Evolutionary conservation across 306 rosid species (phyloP).

Genomic region (Coriaria nepalensis): DNA sequence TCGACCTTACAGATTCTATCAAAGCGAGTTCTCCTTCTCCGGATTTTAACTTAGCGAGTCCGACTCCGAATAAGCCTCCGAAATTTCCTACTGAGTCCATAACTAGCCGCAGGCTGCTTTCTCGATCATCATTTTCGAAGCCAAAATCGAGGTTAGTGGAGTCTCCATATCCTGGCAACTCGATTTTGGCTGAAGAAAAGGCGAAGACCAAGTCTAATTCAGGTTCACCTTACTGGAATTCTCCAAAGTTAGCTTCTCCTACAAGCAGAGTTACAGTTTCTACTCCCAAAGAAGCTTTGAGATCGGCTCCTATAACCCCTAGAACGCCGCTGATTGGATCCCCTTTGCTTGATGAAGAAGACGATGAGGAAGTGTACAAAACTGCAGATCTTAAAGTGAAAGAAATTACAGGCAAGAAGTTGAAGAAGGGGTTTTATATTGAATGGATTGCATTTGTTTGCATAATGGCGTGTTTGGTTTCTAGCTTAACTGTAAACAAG

Average conservation of each 20-base stretch:
- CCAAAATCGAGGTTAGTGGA: constrained; percentile 61
- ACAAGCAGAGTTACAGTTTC: constrained; percentile 8
- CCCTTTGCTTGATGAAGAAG: constrained; percentile 36
- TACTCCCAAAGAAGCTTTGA: constrained; percentile 18
- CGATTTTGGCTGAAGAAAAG: constrained; percentile 18
- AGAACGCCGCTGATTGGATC: constrained; percentile 37
- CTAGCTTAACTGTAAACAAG: constrained; percentile 23
- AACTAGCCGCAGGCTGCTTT: constrained; percentile 16
- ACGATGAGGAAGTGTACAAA: constrained; percentile 55
- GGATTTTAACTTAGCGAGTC: constrained; percentile 11
- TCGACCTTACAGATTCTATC: constrained; percentile 24
- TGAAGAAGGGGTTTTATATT: constrained; percentile 13
- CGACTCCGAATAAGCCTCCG: constrained; percentile 21
- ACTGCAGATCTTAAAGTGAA: constrained; percentile 45
- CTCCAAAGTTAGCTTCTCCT: constrained; percentile 27
- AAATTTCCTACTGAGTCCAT: constrained; percentile 18
- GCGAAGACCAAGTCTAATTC: constrained; percentile 8
- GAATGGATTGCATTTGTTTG: constrained; percentile 43
- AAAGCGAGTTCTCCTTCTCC: constrained; percentile 17
- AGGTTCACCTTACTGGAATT: constrained; percentile 12
- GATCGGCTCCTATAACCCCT: constrained; percentile 30
- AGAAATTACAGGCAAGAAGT: constrained; percentile 25
- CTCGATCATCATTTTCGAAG: constrained; percentile 37
- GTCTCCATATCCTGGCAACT: constrained; percentile 22
- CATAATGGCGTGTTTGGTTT: constrained; percentile 29